A percentile compares a stretch with the other conserved stretches of the same genome.
Evolutionary conservation across 78 protist genomes (phyloP).

Genomic region (Monosiga brevicollis): DNA sequence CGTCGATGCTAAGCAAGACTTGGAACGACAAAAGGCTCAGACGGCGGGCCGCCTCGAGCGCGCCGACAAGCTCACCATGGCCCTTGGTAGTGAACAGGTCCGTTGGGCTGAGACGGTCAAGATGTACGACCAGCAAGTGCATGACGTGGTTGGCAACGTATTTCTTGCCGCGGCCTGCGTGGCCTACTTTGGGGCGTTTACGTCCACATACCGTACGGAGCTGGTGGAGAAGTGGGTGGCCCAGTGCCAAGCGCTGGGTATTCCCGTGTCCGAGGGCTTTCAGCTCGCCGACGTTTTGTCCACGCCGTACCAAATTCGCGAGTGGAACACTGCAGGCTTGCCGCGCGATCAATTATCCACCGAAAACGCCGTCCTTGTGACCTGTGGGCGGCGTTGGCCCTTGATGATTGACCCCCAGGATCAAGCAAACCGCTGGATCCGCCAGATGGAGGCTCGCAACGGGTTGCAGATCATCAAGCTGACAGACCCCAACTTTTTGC

Average conservation of each 20-base stretch:
- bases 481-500: conserved; percentile 38
- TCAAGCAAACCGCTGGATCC: conserved; percentile 73
- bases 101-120: conserved; percentile 43
- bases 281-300: conserved; percentile 30
- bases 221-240: conserved; percentile 37
- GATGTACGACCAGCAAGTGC: not conserved
- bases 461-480: conserved; percentile 29
- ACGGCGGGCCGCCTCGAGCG: conserved; percentile 37
- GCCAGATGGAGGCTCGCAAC: conserved; percentile 31
- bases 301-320: conserved; percentile 47
- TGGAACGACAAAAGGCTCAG: conserved; percentile 16
- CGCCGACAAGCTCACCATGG: conserved; percentile 48
- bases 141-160: conserved; percentile 54
- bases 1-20: conserved; percentile 63
- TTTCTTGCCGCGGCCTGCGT: conserved; percentile 55
- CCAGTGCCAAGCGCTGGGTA: not conserved
- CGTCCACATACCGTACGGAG: conserved; percentile 29
- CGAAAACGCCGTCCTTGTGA: conserved; percentile 54
- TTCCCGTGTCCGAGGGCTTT: conserved; percentile 26
- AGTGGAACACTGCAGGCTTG: conserved; percentile 57
- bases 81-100: conserved; percentile 45
- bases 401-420: conserved; percentile 77
- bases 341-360: conserved; percentile 62
- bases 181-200: conserved; percentile 74
- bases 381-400: conserved; percentile 55